These are phyloP conservation scores for Melastoma malabathricum DNA, from an alignment of 345 rosid genomes.

Conservation along the genomic window DNA sequence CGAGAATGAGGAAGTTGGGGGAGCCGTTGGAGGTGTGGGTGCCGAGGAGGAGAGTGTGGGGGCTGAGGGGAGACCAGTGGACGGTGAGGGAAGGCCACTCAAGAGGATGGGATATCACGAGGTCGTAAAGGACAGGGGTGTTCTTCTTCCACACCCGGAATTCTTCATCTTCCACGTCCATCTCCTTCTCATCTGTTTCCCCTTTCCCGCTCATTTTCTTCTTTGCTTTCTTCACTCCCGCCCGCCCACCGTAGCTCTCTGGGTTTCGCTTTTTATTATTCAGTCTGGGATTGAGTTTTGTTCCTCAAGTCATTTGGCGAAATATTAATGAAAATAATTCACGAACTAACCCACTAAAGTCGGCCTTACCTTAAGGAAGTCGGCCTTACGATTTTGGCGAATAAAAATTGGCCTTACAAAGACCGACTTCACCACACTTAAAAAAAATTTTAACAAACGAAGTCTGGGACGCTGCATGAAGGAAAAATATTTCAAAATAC, in stretches of 20 bases:
- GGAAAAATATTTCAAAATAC: too few species aligned
- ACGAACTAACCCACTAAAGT: too few species aligned
- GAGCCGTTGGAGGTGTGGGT: slow-evolving; percentile 73
- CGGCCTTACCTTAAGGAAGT: too few species aligned
- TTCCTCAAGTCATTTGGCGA: not conserved
- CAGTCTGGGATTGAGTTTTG: not conserved
- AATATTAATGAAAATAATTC: not conserved
- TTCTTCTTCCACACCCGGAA: slow-evolving; percentile 83
- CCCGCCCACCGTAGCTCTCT: not conserved
- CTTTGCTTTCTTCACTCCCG: not conserved
- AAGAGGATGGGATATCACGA: slow-evolving; percentile 71
- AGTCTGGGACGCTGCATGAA: too few species aligned
- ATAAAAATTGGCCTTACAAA: too few species aligned
- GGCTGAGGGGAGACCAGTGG: slow-evolving; percentile 66
- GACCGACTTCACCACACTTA: too few species aligned
- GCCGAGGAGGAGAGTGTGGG: slow-evolving; percentile 56
- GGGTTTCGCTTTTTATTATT: not conserved
- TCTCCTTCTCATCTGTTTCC: slow-evolving; percentile 30
- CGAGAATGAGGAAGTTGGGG: slow-evolving; percentile 66
- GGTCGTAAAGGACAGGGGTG: slow-evolving; percentile 82
- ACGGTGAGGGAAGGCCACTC: slow-evolving; percentile 98
- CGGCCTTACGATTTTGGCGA: too few species aligned
- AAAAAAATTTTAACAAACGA: too few species aligned
- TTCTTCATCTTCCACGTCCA: slow-evolving; percentile 83
- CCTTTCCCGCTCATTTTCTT: slow-evolving; percentile 12